Conservation (phyloP, 352 stramenopile genomes). For the Pythium plurisporium region DNA sequence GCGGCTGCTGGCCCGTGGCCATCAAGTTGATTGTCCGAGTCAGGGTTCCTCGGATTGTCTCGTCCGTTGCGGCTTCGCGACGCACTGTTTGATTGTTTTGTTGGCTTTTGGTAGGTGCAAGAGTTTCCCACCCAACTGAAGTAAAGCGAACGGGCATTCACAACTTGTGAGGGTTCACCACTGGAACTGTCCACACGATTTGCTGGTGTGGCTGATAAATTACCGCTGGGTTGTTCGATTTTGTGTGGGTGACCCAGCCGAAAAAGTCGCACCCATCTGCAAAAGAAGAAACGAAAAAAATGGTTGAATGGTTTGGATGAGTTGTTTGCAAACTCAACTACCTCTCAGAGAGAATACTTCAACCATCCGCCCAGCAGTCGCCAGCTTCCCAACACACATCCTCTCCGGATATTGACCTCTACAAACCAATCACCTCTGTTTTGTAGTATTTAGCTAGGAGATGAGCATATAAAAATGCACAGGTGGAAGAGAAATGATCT, state of each 20-base stretch:
- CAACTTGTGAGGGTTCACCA: too few relatives aligned
- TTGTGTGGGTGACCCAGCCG: not conserved
- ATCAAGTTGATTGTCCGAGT: too few relatives aligned
- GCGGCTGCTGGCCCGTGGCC: not conserved
- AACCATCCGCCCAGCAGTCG: too few relatives aligned
- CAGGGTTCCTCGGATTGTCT: too few relatives aligned
- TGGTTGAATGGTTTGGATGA: not conserved
- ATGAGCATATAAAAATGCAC: constrained; percentile 23
- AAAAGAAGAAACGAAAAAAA: constrained; percentile 2
- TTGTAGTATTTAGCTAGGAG: not conserved
- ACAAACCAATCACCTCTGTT: constrained; percentile 1
- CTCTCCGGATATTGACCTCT: too few relatives aligned
- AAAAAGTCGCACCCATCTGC: not conserved
- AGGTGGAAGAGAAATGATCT: constrained; percentile 20
- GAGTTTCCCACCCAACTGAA: too few relatives aligned
- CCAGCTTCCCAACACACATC: too few relatives aligned
- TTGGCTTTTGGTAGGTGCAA: too few relatives aligned
- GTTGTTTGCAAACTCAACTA: constrained; percentile 20
- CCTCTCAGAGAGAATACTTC: constrained; percentile 14
- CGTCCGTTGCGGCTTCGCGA: too few relatives aligned
- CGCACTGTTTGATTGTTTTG: too few relatives aligned
- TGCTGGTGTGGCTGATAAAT: not conserved
- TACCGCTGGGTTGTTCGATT: not conserved
- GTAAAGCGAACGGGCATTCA: too few relatives aligned
- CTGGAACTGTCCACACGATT: too few relatives aligned